Evolutionary conservation across 1,139 yeast species (phyloP), one percentile per base, ranked within the genome.

Genomic region (Debaryomyces singareniensis): DNA sequence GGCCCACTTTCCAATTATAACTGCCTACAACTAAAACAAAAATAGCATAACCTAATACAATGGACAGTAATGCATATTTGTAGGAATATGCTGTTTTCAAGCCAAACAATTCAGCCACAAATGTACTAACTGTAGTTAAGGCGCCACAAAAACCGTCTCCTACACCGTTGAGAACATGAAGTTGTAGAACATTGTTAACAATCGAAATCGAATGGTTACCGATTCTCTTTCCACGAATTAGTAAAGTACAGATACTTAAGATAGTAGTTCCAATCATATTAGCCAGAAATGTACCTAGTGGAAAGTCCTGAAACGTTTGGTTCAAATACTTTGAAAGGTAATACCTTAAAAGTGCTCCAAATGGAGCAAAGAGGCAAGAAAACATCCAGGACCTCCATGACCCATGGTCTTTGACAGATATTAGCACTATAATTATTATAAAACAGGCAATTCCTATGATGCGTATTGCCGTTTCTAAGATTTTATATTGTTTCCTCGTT

Each of bases 131-230:
- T 0, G 94, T 83, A 23, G 84, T 74, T 28, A 81, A 51, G 7
- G 75, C 61, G 0, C 89, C 94, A 45, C 86, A 77, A 36, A 75
- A 77, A 0, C 94, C 94, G 35, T 69, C 66, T 5, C 57, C 61
- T 2, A 82, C 49, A 0, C 79, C 87, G 3, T 44, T 43, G 0
- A 78, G 39, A 4, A 78, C 71, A 16, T 67, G 70, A 37, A 79
- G 67, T 1, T 62, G 49, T 3, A 66, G 39, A 0, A 42, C 27
- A 20, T 49, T 42, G 2, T 49, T 36, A 2, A 72, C 49, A 5
- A 74, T 42, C 5, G 16, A 4, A 10, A 5, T n/a, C 7, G 11
- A 6, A n/a, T 10, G 24, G 7, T 18, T 27, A 2, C 51, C 45
- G 2, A 30, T 32, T 1, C 36, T 31, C 0, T 35, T 26, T 18